These are phyloP conservation scores for Aspergillus quadrilineatus DNA, from an alignment of 2,329 filamentous ascomycete genomes.

Conservation along the genomic window DNA sequence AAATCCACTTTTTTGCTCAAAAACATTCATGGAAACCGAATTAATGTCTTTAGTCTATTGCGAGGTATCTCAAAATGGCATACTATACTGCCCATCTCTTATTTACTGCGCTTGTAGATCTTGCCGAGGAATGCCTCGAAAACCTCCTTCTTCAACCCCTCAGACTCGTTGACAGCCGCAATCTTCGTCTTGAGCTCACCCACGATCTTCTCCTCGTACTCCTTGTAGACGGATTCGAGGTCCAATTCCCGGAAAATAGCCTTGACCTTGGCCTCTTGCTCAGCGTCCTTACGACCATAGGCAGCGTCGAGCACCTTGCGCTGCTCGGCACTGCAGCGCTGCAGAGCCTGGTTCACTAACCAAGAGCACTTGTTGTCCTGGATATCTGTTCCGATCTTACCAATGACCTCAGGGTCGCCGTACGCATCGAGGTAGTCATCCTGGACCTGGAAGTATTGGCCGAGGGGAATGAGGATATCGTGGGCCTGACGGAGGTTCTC, in stretches of 20 bases:
- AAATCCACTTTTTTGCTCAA: too few species aligned
- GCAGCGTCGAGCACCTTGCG: slow-evolving; percentile 83
- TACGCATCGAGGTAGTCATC: slow-evolving; percentile 99
- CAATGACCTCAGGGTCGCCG: slow-evolving; percentile 85
- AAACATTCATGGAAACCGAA: too few species aligned
- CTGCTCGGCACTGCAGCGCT: slow-evolving; percentile 78
- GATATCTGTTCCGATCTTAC: slow-evolving; percentile 98
- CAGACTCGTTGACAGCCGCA: slow-evolving; percentile 74
- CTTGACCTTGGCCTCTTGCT: slow-evolving; percentile 83
- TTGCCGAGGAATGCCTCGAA: slow-evolving; percentile 90
- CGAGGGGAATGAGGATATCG: slow-evolving; percentile 92
- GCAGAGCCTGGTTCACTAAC: slow-evolving; percentile 92
- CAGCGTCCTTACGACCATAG: slow-evolving; percentile 88
- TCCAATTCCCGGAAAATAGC: slow-evolving; percentile 81
- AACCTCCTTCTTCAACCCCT: slow-evolving; percentile 84
- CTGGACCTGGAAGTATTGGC: slow-evolving; percentile 98
- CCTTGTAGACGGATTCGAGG: slow-evolving; percentile 77
- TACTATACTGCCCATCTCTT: slow-evolving; percentile 32
- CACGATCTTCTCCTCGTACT: slow-evolving; percentile 86
- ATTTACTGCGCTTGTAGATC: slow-evolving; percentile 98
- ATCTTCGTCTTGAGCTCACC: slow-evolving; percentile 76
- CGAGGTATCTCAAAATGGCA: neutral
- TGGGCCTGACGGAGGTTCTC: slow-evolving; percentile 87
- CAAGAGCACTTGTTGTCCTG: slow-evolving; percentile 99
- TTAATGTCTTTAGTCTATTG: neutral